A percentile compares a stretch with the other conserved stretches of the same genome.
phyloP scores from a whole-genome alignment of 1,284 basidiomycete genomes.

The Moniliophthora roreri region DNA sequence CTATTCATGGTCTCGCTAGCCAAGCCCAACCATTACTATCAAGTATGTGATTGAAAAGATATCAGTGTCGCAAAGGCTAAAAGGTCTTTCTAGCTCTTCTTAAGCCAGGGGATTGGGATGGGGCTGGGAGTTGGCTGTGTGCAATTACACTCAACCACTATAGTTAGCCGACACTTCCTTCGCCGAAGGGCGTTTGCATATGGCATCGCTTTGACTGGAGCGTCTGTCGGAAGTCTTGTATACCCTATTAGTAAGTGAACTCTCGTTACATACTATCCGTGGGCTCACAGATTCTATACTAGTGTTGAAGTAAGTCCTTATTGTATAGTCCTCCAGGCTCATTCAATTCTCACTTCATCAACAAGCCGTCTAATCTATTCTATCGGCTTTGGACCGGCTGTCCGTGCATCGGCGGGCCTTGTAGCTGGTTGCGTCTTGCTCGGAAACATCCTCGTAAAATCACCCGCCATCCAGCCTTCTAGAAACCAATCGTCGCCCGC shows the following conservation, averaged over 20 bases:
- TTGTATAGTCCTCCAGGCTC: not conserved
- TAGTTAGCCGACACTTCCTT: slow-evolving; percentile 23
- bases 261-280: not conserved
- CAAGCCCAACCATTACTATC: not conserved
- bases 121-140: slow-evolving; percentile 24
- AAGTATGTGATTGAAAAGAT: not conserved
- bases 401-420: slow-evolving; percentile 23
- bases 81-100: slow-evolving; percentile 17
- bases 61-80: not conserved
- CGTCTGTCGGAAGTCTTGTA: slow-evolving; percentile 25
- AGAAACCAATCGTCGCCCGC: slow-evolving; percentile 14
- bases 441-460: slow-evolving; percentile 23
- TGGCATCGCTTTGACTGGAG: slow-evolving; percentile 25
- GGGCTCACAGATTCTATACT: too few relatives aligned
- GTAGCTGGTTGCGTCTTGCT: slow-evolving; percentile 20
- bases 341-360: not conserved
- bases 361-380: slow-evolving; percentile 22
- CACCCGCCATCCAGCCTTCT: slow-evolving; percentile 10
- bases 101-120: slow-evolving; percentile 28
- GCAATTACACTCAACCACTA: slow-evolving; percentile 23
- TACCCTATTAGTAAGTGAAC: slow-evolving; percentile 26
- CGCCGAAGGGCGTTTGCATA: slow-evolving; percentile 21
- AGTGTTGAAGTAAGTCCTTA: slow-evolving; percentile 4
- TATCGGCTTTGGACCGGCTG: slow-evolving; percentile 25
- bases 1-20: slow-evolving; percentile 1